These are phyloP conservation scores for Penicillium flavigenum DNA, from an alignment of 495 filamentous ascomycete genomes.

Conservation along the genomic window DNA sequence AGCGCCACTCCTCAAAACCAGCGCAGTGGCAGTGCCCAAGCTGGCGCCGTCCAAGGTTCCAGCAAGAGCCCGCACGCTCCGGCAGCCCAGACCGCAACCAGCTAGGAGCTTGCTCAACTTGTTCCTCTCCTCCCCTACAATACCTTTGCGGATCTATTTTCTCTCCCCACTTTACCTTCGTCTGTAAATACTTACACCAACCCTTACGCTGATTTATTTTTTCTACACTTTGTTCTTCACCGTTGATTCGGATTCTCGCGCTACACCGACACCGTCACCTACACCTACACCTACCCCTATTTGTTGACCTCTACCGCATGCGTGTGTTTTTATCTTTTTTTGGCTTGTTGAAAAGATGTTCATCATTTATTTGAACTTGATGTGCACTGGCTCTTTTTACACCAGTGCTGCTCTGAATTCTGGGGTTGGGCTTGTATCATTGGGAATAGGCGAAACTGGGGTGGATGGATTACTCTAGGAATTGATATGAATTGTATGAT, in stretches of 20 bases:
- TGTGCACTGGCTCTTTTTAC: constrained; percentile 24
- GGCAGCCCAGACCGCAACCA: constrained; percentile 42
- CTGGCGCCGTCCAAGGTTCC: constrained; percentile 35
- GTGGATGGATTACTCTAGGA: constrained; percentile 26
- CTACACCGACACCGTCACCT: constrained; percentile 18
- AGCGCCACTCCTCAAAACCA: constrained; percentile 53
- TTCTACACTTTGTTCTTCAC: constrained; percentile 4
- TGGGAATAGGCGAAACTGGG: constrained; percentile 32
- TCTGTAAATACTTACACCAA: background rate
- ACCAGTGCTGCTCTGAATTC: constrained; percentile 23
- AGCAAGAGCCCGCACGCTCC: constrained; percentile 48
- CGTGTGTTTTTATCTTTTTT: constrained; percentile 15
- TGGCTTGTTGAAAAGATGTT: constrained; percentile 18
- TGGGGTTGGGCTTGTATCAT: constrained; percentile 42
- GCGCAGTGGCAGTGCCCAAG: constrained; percentile 46
- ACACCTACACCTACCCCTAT: constrained; percentile 13
- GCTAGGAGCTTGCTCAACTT: constrained; percentile 18
- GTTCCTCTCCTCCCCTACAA: background rate
- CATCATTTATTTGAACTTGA: constrained; percentile 21
- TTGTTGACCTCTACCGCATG: constrained; percentile 13
- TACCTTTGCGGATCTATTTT: background rate
- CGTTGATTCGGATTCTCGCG: constrained; percentile 21
- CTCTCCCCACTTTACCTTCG: constrained; percentile 12
- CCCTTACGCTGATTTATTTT: constrained; percentile 25
- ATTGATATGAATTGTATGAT: constrained; percentile 42